Percentiles rank a stretch among this genome's conserved stretches.
Conservation (phyloP, 129 eudicot genomes). For the Glebionis coronaria region DNA sequence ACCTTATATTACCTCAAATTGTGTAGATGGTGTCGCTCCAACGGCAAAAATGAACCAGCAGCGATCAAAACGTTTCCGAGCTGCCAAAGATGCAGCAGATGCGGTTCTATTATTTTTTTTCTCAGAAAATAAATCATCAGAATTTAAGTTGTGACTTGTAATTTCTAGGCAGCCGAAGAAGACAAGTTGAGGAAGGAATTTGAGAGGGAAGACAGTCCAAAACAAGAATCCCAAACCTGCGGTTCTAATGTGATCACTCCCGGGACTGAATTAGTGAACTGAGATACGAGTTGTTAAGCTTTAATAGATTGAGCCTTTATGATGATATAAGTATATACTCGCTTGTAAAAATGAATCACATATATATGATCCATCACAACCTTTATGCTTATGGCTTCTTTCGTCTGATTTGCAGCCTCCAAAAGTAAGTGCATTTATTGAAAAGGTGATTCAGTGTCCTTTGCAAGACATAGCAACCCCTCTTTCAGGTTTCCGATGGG, state of each 20-base stretch:
- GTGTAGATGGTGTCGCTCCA: conserved; percentile 90
- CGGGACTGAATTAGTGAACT: conserved; percentile 77
- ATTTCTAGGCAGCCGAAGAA: conserved; percentile 79
- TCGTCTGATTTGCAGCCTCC: conserved; percentile 70
- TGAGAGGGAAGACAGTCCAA: conserved; percentile 74
- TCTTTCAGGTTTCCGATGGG: conserved; percentile 94
- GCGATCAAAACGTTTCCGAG: conserved; percentile 85
- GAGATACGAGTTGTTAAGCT: too few relatives aligned
- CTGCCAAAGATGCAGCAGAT: conserved; percentile 93
- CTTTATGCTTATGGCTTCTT: too few relatives aligned
- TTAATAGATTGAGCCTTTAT: too few relatives aligned
- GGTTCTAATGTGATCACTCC: conserved; percentile 88
- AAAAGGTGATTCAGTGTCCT: conserved; percentile 90
- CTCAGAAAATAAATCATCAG: conserved; percentile 16
- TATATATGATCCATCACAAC: too few relatives aligned
- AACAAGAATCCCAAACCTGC: conserved; percentile 60
- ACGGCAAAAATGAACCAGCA: conserved; percentile 97
- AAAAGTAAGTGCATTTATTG: conserved; percentile 68
- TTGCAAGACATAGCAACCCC: conserved; percentile 93
- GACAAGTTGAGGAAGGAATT: conserved; percentile 65
- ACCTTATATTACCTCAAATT: conserved; percentile 5
- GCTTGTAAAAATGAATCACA: too few relatives aligned
- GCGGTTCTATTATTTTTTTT: conserved; percentile 32
- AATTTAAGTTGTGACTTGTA: conserved; percentile 41
- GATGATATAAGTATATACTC: too few relatives aligned